These are phyloP conservation scores for Metschnikowia kunwiensis DNA, from an alignment of 805 yeast species.

Conservation along the genomic window DNA sequence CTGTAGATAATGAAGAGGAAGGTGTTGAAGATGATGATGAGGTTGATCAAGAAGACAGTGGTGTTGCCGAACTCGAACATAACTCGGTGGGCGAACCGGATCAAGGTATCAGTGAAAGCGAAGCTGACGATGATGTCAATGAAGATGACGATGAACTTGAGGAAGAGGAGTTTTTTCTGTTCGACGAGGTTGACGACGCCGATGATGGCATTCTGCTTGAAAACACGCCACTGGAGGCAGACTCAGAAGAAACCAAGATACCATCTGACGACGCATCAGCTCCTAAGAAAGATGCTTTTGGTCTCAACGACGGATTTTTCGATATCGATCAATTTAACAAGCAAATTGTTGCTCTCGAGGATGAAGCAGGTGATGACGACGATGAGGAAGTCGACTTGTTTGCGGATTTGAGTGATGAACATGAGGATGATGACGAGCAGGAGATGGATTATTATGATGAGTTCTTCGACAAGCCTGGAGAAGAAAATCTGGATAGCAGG, in stretches of 20 bases:
- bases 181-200: background rate
- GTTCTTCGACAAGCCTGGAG: slow-evolving; percentile 52
- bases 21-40: background rate
- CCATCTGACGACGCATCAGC: slow-evolving; percentile 12
- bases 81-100: slow-evolving; percentile 16
- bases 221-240: slow-evolving; percentile 17
- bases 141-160: slow-evolving; percentile 5
- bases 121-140: slow-evolving; percentile 3
- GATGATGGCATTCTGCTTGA: slow-evolving; percentile 2
- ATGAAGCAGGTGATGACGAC: slow-evolving; percentile 29
- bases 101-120: background rate
- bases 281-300: slow-evolving; percentile 49
- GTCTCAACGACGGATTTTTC: slow-evolving; percentile 80
- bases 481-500: slow-evolving; percentile 19
- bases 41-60: background rate
- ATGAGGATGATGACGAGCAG: slow-evolving; percentile 37
- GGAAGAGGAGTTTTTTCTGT: slow-evolving; percentile 8
- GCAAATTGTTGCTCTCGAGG: slow-evolving; percentile 66
- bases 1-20: slow-evolving; percentile 15
- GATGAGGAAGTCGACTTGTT: slow-evolving; percentile 46
- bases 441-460: slow-evolving; percentile 63
- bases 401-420: slow-evolving; percentile 27
- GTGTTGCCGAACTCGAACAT: slow-evolving; percentile 14
- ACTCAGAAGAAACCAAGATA: slow-evolving; percentile 15
- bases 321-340: slow-evolving; percentile 80